Percentiles rank a stretch among this genome's conserved stretches.
Conservation (phyloP, 129 eudicot genomes). For the Flaveria brownii region DNA sequence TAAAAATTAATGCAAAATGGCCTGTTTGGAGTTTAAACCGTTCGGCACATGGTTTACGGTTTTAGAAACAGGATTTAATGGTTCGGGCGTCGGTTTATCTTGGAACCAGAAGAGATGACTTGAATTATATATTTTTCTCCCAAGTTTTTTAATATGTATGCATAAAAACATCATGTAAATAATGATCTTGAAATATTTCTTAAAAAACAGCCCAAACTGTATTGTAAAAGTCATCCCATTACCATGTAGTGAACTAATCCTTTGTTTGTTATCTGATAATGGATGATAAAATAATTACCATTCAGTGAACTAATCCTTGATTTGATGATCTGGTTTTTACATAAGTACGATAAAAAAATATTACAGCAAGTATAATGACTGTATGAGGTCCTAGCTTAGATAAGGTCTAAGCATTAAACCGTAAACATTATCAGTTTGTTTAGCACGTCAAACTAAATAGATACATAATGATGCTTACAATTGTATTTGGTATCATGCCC, state of each 20-base stretch:
- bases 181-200: not conserved
- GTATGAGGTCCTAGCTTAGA: not conserved
- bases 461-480: conserved; percentile 50
- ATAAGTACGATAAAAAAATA: too few species aligned
- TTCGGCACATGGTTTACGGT: not conserved
- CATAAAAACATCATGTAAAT: not conserved
- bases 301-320: too few species aligned
- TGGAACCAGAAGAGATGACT: not conserved
- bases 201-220: too few species aligned
- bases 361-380: not conserved
- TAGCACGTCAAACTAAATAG: not conserved
- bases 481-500: conserved; percentile 92
- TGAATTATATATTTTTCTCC: not conserved
- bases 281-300: too few species aligned
- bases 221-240: too few species aligned
- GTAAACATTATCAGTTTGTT: conserved; percentile 3
- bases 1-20: not conserved
- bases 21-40: not conserved
- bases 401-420: not conserved
- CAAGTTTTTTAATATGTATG: not conserved
- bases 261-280: not conserved
- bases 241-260: not conserved
- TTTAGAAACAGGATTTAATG: not conserved
- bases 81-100: not conserved
- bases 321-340: too few species aligned